phyloP scores from a whole-genome alignment of 805 yeast genomes.

The Wickerhamiella alocasiicola region DNA sequence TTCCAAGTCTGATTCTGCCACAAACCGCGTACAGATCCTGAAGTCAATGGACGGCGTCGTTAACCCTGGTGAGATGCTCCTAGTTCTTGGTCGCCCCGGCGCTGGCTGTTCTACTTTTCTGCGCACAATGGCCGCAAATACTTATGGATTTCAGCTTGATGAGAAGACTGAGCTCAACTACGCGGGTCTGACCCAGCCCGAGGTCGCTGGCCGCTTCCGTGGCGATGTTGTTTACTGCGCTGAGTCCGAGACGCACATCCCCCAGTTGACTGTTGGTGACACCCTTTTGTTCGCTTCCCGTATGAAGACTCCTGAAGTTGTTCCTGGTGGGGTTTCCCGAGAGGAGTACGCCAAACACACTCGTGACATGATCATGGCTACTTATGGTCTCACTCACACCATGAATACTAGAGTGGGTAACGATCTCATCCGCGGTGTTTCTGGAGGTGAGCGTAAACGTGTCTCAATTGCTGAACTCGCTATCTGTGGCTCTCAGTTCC shows the following conservation, averaged over 20 bases:
- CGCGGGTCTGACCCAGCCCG: slow-evolving; percentile 47
- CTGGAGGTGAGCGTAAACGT: slow-evolving; percentile 80
- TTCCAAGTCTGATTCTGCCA: slow-evolving; percentile 2
- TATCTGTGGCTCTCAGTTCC: slow-evolving; percentile 49
- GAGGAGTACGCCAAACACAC: slow-evolving; percentile 34
- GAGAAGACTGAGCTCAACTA: slow-evolving; percentile 43
- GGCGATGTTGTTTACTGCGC: slow-evolving; percentile 35
- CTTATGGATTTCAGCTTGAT: slow-evolving; percentile 34
- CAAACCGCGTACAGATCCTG: slow-evolving; percentile 15
- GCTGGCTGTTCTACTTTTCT: slow-evolving; percentile 67
- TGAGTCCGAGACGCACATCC: slow-evolving; percentile 57
- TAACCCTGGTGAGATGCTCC: slow-evolving; percentile 53
- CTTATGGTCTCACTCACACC: slow-evolving; percentile 50
- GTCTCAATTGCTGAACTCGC: slow-evolving; percentile 73
- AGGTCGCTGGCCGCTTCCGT: slow-evolving; percentile 46
- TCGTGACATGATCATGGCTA: slow-evolving; percentile 39
- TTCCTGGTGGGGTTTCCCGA: slow-evolving; percentile 37
- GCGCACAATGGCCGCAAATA: slow-evolving; percentile 51
- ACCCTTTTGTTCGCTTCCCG: slow-evolving; percentile 60
- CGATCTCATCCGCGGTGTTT: slow-evolving; percentile 56
- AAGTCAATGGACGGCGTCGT: slow-evolving; percentile 31
- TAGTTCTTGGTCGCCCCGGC: slow-evolving; percentile 65
- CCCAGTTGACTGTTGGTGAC: slow-evolving; percentile 62
- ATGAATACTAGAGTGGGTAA: slow-evolving; percentile 48
- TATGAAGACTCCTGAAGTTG: slow-evolving; percentile 48